Evolutionary conservation across 495 filamentous ascomycete genomes (phyloP), one percentile per base, ranked within the genome.

Genomic region (Apodospora peruviana): DNA sequence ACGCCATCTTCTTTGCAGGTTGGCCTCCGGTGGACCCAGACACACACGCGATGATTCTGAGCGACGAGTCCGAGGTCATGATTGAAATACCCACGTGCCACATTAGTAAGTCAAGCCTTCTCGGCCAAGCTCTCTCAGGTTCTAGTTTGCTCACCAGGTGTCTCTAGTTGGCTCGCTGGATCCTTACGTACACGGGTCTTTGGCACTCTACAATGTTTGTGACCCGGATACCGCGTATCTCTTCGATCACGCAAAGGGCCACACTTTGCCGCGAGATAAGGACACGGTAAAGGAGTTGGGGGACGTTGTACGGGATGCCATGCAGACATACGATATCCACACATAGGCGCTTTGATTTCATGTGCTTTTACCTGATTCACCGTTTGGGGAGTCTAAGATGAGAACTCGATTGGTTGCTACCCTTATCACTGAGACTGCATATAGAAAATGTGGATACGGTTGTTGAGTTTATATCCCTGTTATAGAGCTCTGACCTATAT

Each of bases 121-220:
- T 37, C 2, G 17, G 12, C 2, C 4, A 2, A 16, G 29, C 17
- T 20, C 3, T 21, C 2, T n/a, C 34, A 38, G 29, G 43, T 14
- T 22, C 20, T 2, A 1, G 11, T 7, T 17, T 9, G 4, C 37
- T 54, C 24, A 38, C 29, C 19, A n/a, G 2, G 4, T 10, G 18
- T 39, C 18, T n/a, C 41, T 39, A 71, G 64, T 83, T 29, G 79
- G 79, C 18, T 80, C 74, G 0, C 60, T 73, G 2, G 80, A 84
- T 52, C 76, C 78, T 0, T 81, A 79, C 38, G 64, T 82, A 3
- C 68, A 77, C 41, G 77, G 72, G 0, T 73, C 74, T 4, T 63
- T 83, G 64, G 75, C 76, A 19, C 70, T 84, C 5, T 82, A 77
- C 60, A 81, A 81, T 43, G 61, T 79, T 5, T 84, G 79, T 53